phyloP scores from a whole-genome alignment of 495 filamentous ascomycete species.

The Beverwykella pulmonaria region DNA sequence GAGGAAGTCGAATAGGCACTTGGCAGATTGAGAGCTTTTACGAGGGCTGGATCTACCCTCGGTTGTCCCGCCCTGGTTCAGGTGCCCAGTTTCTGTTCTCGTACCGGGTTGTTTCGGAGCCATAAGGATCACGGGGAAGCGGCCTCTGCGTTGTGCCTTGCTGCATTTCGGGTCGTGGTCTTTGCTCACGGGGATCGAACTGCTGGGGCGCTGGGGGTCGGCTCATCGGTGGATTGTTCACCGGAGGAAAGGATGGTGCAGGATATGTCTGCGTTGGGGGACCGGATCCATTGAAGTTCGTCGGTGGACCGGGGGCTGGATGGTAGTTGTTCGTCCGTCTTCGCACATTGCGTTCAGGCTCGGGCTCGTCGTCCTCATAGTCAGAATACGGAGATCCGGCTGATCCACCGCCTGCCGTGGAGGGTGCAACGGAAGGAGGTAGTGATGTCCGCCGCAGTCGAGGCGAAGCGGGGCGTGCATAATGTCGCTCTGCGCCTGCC shows the following conservation, averaged over 20 bases:
- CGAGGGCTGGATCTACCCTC: constrained; percentile 4
- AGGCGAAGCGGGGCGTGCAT: constrained; percentile 45
- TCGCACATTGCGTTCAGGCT: constrained; percentile 35
- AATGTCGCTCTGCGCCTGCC: constrained; percentile 43
- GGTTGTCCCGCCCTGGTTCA: constrained; percentile 9
- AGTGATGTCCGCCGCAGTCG: constrained; percentile 26
- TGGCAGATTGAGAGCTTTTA: neutral
- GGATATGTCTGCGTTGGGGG: constrained; percentile 18
- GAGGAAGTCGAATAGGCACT: neutral
- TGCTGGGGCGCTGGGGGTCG: constrained; percentile 10
- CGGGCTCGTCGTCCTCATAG: constrained; percentile 17
- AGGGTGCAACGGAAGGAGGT: constrained; percentile 13
- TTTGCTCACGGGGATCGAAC: constrained; percentile 21
- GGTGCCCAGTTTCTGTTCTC: constrained; percentile 26
- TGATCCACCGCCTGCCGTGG: constrained; percentile 19
- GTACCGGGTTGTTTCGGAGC: constrained; percentile 12
- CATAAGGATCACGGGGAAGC: constrained; percentile 27
- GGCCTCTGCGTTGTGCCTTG: constrained; percentile 20
- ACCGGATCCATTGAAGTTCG: constrained; percentile 19
- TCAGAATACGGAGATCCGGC: constrained; percentile 27
- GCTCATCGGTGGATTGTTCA: constrained; percentile 16
- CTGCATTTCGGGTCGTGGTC: constrained; percentile 14
- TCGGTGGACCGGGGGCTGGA: constrained; percentile 14
- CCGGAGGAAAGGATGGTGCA: constrained; percentile 18
- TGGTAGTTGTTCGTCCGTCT: constrained; percentile 37